Conservation (phyloP, 768 basidiomycete genomes). For the Royoungia palumana region DNA sequence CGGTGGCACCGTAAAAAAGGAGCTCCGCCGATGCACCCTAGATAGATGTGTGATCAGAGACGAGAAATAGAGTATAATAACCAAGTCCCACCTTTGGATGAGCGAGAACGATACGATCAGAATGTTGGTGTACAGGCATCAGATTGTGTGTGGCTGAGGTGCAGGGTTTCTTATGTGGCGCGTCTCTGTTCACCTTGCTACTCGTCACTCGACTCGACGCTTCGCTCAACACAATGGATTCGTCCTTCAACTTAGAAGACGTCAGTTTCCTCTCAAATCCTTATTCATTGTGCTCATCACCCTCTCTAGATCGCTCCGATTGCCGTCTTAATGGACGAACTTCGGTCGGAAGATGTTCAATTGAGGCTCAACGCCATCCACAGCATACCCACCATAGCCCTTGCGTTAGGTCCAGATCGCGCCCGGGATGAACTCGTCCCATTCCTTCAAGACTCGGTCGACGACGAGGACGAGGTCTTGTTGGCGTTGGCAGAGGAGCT, state of each 20-base stretch:
- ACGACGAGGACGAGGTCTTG: conserved; percentile 98
- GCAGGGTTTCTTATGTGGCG: conserved; percentile 18
- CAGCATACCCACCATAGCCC: conserved; percentile 95
- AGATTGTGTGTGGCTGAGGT: conserved; percentile 5
- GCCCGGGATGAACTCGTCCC: conserved; percentile 93
- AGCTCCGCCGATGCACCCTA: conserved; percentile 68
- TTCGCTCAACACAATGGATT: conserved; percentile 51
- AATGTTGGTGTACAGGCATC: conserved; percentile 56
- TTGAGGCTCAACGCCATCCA: conserved; percentile 95
- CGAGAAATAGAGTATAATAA: not conserved
- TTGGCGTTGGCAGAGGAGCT: conserved; percentile 94
- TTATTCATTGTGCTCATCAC: conserved; percentile 16
- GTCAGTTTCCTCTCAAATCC: conserved; percentile 38
- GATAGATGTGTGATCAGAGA: not conserved
- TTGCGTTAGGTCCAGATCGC: conserved; percentile 93
- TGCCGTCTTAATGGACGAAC: conserved; percentile 96
- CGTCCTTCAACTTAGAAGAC: conserved; percentile 64
- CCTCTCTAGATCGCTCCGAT: conserved; percentile 80
- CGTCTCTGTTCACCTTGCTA: not conserved
- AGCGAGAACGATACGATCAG: conserved; percentile 45
- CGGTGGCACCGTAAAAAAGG: conserved; percentile 79
- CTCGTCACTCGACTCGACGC: no score
- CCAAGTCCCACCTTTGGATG: conserved; percentile 56
- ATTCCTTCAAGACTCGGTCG: conserved; percentile 97
- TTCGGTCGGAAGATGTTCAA: conserved; percentile 96